These are phyloP conservation scores for Phaeotremella fagi DNA, from an alignment of 768 basidiomycete species.

Conservation along the genomic window DNA sequence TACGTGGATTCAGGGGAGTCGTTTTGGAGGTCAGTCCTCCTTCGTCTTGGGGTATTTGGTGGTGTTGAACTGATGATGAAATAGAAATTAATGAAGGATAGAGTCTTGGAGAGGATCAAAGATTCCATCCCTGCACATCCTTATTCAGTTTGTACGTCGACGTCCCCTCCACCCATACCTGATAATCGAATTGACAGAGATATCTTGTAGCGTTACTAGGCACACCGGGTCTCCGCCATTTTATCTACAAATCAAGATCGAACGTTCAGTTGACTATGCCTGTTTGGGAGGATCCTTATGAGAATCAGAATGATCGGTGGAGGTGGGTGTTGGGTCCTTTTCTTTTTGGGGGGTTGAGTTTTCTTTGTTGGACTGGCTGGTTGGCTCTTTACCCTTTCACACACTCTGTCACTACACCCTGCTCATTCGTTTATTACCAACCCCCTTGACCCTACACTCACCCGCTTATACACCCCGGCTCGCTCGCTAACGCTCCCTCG, in stretches of 20 bases:
- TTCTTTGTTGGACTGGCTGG: too few relatives aligned
- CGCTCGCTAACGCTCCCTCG: background rate
- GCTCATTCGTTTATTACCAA: background rate
- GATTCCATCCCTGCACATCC: constrained; percentile 53
- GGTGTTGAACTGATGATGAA: constrained; percentile 1
- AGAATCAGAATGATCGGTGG: constrained; percentile 57
- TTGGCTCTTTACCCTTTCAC: background rate
- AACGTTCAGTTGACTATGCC: constrained; percentile 88
- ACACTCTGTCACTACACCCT: background rate
- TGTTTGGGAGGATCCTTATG: constrained; percentile 79
- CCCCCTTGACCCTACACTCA: background rate
- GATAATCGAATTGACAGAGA: too few relatives aligned
- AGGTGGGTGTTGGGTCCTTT: constrained; percentile 52
- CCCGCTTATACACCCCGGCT: background rate
- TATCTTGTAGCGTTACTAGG: constrained; percentile 71
- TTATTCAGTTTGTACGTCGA: constrained; percentile 33
- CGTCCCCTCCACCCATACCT: background rate
- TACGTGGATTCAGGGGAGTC: constrained; percentile 68
- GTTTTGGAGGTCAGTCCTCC: constrained; percentile 57
- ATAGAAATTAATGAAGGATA: constrained; percentile 64
- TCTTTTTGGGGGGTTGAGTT: too few relatives aligned
- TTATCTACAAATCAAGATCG: constrained; percentile 83
- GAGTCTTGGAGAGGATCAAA: constrained; percentile 52
- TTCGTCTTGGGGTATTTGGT: background rate
- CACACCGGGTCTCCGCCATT: constrained; percentile 89